Base-by-base conservation (phyloP, 192 early-diverging fungal genomes). In the Rhizophagus prolifer region DNA sequence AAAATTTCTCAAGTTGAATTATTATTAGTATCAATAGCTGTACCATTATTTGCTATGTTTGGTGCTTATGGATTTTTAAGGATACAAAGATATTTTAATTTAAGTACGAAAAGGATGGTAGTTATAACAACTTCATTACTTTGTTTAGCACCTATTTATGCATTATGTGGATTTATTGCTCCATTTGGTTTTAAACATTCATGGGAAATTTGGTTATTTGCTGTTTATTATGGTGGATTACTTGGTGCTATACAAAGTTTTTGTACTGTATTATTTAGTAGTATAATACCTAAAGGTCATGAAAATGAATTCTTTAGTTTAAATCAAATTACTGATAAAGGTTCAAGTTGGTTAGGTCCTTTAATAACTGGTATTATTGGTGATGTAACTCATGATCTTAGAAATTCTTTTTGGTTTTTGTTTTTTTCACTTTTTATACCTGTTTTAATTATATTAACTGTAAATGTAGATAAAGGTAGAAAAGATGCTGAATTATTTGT, bases 251-350 rank as follows among this genome's bases (percentile, higher is more conserved):
- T 83, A 31, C 84, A 85, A 74, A 81, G 80, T 28, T 89, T 85
- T 76, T 89, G 86, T 54, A 84, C 90, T 13, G 88, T 86, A 25
- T 70, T 93, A 72, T 91, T 90, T 74, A 84, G 87, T 3, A 86
- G 91, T 69, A 76, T 94, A 68, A 71, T 88, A 2, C 93, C 93
- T 3, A 85, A 82, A 38, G 92, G 91, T 30, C 85, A 82, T 50
- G 93, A 92, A 67, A 83, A 88, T 14, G 82, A 91, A 78, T 92
- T 94, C 82, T 94, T 92, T 76, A 86, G 85, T 28, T 72, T 94
- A 9, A 93, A 88, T 76, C 90, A 87, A 67, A 83, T 91, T 75
- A 90, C 89, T 9, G 90, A 94, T 81, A 92, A 92, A 80, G 91
- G 88, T 13, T 86, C 87, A 2, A 82, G 88, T 31, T 94, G 92